phyloP scores from a whole-genome alignment of 1,139 yeast species.

The Debaryomyces udenii region DNA sequence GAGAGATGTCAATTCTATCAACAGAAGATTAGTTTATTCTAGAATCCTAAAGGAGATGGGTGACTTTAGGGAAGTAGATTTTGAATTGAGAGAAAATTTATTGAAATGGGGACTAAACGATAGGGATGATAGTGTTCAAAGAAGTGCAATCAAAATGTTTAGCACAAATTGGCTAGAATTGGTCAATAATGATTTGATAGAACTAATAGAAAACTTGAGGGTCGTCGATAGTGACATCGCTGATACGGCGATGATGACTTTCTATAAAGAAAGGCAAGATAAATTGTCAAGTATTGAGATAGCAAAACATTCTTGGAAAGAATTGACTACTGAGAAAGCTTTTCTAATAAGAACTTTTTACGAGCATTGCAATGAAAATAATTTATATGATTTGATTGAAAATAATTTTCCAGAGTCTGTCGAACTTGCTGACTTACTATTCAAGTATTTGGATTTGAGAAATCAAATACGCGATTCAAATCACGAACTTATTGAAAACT shows the following conservation, averaged over 20 bases:
- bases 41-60: slow-evolving; percentile 70
- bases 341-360: slow-evolving; percentile 72
- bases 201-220: slow-evolving; percentile 69
- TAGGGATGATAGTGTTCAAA: slow-evolving; percentile 72
- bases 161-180: slow-evolving; percentile 71
- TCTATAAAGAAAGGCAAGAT: slow-evolving; percentile 67
- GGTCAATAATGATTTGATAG: slow-evolving; percentile 70
- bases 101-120: slow-evolving; percentile 87
- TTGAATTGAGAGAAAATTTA: slow-evolving; percentile 64
- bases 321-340: slow-evolving; percentile 73
- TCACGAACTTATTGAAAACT: slow-evolving; percentile 25
- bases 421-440: slow-evolving; percentile 62
- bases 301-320: slow-evolving; percentile 64
- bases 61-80: slow-evolving; percentile 60
- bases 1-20: slow-evolving; percentile 71
- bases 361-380: slow-evolving; percentile 60
- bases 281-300: slow-evolving; percentile 59
- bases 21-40: slow-evolving; percentile 73
- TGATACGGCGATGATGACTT: slow-evolving; percentile 62
- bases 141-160: slow-evolving; percentile 74
- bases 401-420: slow-evolving; percentile 80
- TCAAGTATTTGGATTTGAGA: slow-evolving; percentile 54
- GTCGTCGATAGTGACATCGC: slow-evolving; percentile 69
- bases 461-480: slow-evolving; percentile 37
- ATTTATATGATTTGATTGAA: slow-evolving; percentile 63